Conservation (phyloP, 2,329 filamentous ascomycete genomes). For the Sphaerulina vaccinii region DNA sequence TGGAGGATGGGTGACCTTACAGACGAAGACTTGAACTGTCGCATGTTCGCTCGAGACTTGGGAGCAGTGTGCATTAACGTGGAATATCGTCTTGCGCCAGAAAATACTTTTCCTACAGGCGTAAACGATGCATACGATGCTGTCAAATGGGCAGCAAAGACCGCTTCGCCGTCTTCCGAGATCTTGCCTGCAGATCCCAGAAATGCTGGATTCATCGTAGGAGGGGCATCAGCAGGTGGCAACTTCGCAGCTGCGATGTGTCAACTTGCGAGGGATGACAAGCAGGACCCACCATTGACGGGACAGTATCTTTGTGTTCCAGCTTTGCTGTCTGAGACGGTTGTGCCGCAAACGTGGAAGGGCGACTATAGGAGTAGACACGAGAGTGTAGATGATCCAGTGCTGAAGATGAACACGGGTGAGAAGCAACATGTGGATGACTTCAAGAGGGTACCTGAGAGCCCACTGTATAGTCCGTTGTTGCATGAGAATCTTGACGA, state of each 20-base stretch:
- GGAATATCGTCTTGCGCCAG: slow-evolving; percentile 46
- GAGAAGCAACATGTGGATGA: no score
- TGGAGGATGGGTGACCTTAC: slow-evolving; percentile 46
- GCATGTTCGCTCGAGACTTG: slow-evolving; percentile 21
- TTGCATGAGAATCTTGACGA: slow-evolving; percentile 28
- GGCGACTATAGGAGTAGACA: slow-evolving; percentile 39
- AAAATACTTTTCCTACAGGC: slow-evolving; percentile 47
- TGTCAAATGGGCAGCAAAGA: slow-evolving; percentile 33
- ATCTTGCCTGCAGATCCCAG: slow-evolving; percentile 38
- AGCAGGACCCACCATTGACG: slow-evolving; percentile 45
- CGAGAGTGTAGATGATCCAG: slow-evolving; percentile 42
- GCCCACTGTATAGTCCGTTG: slow-evolving; percentile 17
- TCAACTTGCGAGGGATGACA: slow-evolving; percentile 44
- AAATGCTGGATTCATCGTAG: slow-evolving; percentile 49
- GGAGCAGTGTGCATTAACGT: slow-evolving; percentile 23
- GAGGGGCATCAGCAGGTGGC: slow-evolving; percentile 49
- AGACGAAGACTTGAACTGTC: slow-evolving; percentile 36
- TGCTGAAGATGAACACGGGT: no score
- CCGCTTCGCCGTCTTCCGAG: slow-evolving; percentile 35
- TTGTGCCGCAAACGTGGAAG: slow-evolving; percentile 42
- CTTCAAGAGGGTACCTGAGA: no score
- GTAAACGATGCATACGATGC: slow-evolving; percentile 49
- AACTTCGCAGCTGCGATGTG: slow-evolving; percentile 43
- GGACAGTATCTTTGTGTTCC: slow-evolving; percentile 42
- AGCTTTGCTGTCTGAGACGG: slow-evolving; percentile 40